Percentiles rank a stretch among this genome's conserved stretches.
Conservation (phyloP, 352 stramenopile genomes). For the Phytophthora megakarya region DNA sequence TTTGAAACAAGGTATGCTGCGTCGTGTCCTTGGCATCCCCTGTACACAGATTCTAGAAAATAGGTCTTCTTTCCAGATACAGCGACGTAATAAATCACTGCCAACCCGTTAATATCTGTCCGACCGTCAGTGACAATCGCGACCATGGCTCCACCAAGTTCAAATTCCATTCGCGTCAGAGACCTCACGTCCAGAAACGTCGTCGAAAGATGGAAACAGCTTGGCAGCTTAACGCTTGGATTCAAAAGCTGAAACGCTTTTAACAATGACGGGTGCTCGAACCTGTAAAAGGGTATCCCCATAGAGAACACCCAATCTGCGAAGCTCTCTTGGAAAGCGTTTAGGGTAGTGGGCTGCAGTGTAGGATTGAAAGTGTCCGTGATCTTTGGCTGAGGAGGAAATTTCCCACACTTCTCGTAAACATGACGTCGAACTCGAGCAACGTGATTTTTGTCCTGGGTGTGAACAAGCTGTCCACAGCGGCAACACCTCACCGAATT, state of each 20-base stretch:
- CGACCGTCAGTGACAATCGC: background rate
- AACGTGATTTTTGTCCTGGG: background rate
- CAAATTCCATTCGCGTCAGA: background rate
- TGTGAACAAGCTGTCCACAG: too few species aligned
- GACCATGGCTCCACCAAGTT: background rate
- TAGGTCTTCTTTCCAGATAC: background rate
- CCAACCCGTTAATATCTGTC: background rate
- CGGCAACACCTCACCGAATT: background rate
- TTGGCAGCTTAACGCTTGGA: background rate
- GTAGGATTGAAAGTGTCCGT: background rate
- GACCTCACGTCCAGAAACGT: background rate
- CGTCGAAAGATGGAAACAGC: background rate
- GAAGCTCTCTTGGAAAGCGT: background rate
- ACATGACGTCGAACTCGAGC: background rate
- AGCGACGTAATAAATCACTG: background rate
- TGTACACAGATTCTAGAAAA: constrained; percentile 10
- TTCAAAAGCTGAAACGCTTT: background rate
- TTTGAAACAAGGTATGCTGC: background rate
- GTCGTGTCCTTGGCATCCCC: background rate
- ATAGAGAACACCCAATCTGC: background rate
- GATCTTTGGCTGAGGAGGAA: background rate
- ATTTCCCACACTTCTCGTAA: background rate
- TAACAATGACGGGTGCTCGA: background rate
- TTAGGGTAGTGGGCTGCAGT: background rate
- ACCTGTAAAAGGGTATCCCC: constrained; percentile 1